Conservation (phyloP, 768 basidiomycete genomes). For the Serendipita sp. region DNA sequence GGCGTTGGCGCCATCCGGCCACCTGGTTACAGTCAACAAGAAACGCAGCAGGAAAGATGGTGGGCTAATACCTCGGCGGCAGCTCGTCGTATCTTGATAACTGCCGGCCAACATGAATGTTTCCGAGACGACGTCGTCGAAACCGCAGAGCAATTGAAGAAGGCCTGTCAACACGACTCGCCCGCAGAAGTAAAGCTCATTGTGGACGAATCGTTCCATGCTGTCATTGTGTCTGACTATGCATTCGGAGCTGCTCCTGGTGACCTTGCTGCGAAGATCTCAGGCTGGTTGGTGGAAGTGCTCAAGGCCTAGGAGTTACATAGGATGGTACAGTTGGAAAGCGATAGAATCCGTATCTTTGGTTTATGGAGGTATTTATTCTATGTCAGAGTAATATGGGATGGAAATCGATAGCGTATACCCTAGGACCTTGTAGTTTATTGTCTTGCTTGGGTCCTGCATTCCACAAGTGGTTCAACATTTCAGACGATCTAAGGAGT, state of each 20-base stretch:
- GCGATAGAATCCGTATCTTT: no score
- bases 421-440: no score
- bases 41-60: conserved; percentile 5
- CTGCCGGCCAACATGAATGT: neutral
- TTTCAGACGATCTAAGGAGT: no score
- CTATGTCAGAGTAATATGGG: no score
- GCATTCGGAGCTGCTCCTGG: neutral
- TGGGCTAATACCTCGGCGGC: conserved; percentile 4
- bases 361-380: no score
- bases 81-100: neutral
- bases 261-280: neutral
- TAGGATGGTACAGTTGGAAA: no score
- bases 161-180: neutral
- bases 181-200: neutral
- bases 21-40: neutral
- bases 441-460: no score
- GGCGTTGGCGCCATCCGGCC: neutral
- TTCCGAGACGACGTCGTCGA: conserved; percentile 1
- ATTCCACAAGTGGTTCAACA: no score
- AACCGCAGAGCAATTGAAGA: neutral
- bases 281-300: neutral
- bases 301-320: neutral
- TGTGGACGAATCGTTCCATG: conserved; percentile 5
- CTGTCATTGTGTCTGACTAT: neutral
- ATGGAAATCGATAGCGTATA: no score